Evolutionary conservation across 345 rosid genomes (phyloP), one percentile per base, ranked within the genome.

Genomic region (Arabis alpina): DNA sequence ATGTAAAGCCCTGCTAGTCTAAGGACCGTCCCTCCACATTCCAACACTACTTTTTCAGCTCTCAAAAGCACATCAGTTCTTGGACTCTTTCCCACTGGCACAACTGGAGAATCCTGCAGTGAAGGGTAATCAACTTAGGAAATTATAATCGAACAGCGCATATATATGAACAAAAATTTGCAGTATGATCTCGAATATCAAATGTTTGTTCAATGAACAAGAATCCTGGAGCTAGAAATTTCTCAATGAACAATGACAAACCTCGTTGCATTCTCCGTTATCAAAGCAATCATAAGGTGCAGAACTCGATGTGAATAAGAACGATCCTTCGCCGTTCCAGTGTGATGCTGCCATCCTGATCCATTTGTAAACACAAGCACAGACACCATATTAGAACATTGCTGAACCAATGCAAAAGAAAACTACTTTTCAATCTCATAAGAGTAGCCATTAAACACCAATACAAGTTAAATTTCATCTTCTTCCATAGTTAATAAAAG

Each of bases 1-100:
- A 94, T 94, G 76, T 94, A 91, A 52, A 94, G 97, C 74, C 97
- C 96, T 59, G 95, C 96, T 76, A 94, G 76, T 87, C 97, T 77
- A 76, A 91, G 76, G 54, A 88, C 92, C 71, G 81, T 87, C 36
- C 99, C 99, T 14, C 84, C 93, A 56, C 76, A 73, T 51, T 91
- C 95, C 71, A 87, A 59, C 66, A 87, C 91, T 41, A 83, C 86
- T 50, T 83, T 66, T 79, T 94, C 99, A 25, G 97, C 95, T 68
- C 78, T 88, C 64, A 94, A 70, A 78, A 94, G 95, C 56, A 85
- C 83, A 62, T 91, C 99, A 3, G 95, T 82, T 78, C 92, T 80
- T 15, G 96, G 93, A 81, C 93, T 91, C 82, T 87, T 87, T 39
- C 99, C 97, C 58, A 89, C 65, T 16, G 93, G 93, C 62, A 94